Percentiles rank a stretch among this genome's conserved stretches.
Evolutionary conservation across 2,329 filamentous ascomycete genomes (phyloP).

Genomic region (Trichoderma koningii): DNA sequence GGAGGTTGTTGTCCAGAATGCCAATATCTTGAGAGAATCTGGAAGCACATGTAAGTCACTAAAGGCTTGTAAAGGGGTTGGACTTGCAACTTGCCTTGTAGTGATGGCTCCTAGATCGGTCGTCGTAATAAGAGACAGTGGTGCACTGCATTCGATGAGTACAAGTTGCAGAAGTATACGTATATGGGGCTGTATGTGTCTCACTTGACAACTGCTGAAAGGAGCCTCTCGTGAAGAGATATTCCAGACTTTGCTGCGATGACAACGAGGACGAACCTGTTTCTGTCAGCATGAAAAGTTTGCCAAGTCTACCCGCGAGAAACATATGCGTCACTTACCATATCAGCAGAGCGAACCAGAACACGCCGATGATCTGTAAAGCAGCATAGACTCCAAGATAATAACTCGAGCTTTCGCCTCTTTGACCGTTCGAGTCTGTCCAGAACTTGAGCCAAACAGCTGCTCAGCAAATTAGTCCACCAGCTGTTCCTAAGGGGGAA

Average conservation of each 20-base stretch:
- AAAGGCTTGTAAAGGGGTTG: neutral
- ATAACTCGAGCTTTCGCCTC: neutral
- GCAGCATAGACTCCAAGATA: slow-evolving; percentile 36
- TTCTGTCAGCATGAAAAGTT: no score
- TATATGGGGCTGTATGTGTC: neutral
- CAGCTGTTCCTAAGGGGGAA: neutral
- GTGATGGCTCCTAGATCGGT: slow-evolving; percentile 11
- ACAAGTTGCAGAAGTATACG: no score
- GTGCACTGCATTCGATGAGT: neutral
- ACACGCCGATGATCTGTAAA: slow-evolving; percentile 31
- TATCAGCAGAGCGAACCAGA: slow-evolving; percentile 19
- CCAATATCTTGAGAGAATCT: slow-evolving; percentile 48
- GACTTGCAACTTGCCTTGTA: neutral
- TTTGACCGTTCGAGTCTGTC: slow-evolving; percentile 32
- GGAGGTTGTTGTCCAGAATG: slow-evolving; percentile 47
- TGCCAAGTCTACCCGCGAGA: neutral
- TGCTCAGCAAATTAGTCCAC: neutral
- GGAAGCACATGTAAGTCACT: slow-evolving; percentile 28
- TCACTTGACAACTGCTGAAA: slow-evolving; percentile 30
- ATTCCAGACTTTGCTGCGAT: slow-evolving; percentile 36
- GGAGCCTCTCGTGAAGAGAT: slow-evolving; percentile 33
- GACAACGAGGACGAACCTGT: slow-evolving; percentile 37
- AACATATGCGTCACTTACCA: neutral
- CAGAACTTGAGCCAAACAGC: slow-evolving; percentile 41
- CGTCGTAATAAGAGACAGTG: slow-evolving; percentile 6